Evolutionary conservation across 495 filamentous ascomycete genomes (phyloP), one percentile per base, ranked within the genome.

Genomic region (Xylaria nigripes): DNA sequence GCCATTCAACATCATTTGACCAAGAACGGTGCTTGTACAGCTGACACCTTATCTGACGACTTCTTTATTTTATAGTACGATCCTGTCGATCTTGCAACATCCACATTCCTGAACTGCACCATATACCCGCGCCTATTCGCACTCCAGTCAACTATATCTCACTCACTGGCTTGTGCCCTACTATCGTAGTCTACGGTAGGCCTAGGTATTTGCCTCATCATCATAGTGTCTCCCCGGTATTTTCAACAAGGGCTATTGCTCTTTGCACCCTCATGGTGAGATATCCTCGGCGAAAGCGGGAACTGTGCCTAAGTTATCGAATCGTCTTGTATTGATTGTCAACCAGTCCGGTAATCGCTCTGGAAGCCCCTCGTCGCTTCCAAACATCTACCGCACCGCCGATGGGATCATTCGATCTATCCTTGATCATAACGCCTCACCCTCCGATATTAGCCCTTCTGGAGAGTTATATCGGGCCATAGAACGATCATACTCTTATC

Each of bases 261-360:
- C 51, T 63, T 63, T 62, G 59, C 59, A 36, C 30, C 38, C 50
- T 55, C 48, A 59, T 64, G 57, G 61, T 64, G 47, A 65, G 59
- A 61, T 30, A 45, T 48, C 45, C 48, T 41, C 36, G n/a, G 16
- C 27, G 49, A 43, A 50, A 19, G 23, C 48, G 54, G 19, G 45
- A 7, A n/a, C n/a, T n/a, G n/a, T n/a, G n/a, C 16, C 34, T 44
- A 16, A 34, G 25, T 38, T 21, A 22, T 29, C 5, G 38, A 44
- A 30, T 25, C 21, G 16, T 13, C 15, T 41, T 7, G 41, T 44
- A 49, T 45, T 50, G 46, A 54, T 50, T 32, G 50, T 54, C 36
- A n/a, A 43, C 52, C 60, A 86, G 82, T 85, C 81, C 65, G 77
- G 76, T 54, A 81, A 82, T 67, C 76, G 76, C 63, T 76, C 81